These are phyloP conservation scores for Clathrospora elynae DNA, from an alignment of 2,329 filamentous ascomycete genomes.

Conservation along the genomic window DNA sequence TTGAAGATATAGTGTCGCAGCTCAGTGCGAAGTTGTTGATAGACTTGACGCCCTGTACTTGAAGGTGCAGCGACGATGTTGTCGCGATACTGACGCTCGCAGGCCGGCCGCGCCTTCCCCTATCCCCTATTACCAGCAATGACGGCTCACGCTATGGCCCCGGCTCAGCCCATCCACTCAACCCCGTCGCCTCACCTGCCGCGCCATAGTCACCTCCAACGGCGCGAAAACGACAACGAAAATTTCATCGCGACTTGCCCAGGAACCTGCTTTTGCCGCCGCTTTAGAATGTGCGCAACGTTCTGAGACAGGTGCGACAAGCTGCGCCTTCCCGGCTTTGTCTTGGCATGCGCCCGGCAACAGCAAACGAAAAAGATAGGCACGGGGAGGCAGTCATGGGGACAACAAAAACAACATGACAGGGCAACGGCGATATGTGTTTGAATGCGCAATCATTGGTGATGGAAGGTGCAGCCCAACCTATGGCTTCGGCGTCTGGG, in stretches of 20 bases:
- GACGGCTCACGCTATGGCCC: conserved; percentile 29
- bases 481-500: too few relatives aligned
- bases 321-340: conserved; percentile 19
- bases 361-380: too few relatives aligned
- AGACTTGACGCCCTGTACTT: background rate
- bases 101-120: conserved; percentile 9
- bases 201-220: conserved; percentile 13
- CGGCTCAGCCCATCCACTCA: conserved; percentile 26
- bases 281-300: conserved; percentile 25
- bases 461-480: too few relatives aligned
- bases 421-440: too few relatives aligned
- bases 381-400: too few relatives aligned
- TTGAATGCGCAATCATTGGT: too few relatives aligned
- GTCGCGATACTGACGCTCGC: conserved; percentile 13
- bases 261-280: conserved; percentile 13
- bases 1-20: background rate
- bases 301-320: conserved; percentile 29
- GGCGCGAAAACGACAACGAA: conserved; percentile 18
- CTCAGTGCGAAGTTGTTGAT: background rate
- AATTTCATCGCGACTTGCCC: conserved; percentile 18
- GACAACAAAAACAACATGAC: too few relatives aligned
- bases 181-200: conserved; percentile 31
- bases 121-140: conserved; percentile 22
- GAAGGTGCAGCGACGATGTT: conserved; percentile 1
- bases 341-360: background rate